Base-by-base conservation (phyloP, 768 basidiomycete genomes). In the Suillus decipiens region DNA sequence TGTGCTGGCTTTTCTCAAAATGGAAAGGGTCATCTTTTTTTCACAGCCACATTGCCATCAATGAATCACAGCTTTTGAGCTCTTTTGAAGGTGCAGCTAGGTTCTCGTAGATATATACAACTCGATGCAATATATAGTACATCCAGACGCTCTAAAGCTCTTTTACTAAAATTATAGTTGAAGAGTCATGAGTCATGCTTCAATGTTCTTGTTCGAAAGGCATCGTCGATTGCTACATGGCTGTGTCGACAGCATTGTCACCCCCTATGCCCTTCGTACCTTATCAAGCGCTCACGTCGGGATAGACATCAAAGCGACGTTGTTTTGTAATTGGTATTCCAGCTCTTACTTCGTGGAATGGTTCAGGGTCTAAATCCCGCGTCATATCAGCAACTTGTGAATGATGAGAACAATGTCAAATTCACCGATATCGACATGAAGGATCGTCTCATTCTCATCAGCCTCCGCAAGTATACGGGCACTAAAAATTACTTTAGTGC, bases 271-370 rank as follows among this genome's bases (percentile, higher is more conserved):
- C 22, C 12, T 22, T 17, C 14, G 24, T 37, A 12, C 55, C 7
- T 36, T 61, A 56, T 51, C 11, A 24, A 48, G 70, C 70, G 66
- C 80, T 83, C 60, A 96, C 86, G 72, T 96, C 89, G 5, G 83
- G 78, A 72, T 98, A 99, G 48, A 97, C 93, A 76, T 96, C 96
- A 71, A 96, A 97, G 59, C 96, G 84, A 61, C 95, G 79, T 75
- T 99, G 96, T 39, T 77, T 83, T 1, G 93, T 95, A n/a, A 99
- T 93, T 7, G 96, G 96, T 56, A 99, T 93, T 2, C 90, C 91
- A 56, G 84, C 80, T 48, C 96, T 84, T 8, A 93, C 88, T 2
- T 87, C 84, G 47, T 82, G 70, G 65, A 95, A 78, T 53, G 79
- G 73, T 65, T 86, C 76, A 9, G 93, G 86, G 68, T 89, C 88